phyloP scores from a whole-genome alignment of 2,329 filamentous ascomycete species.

The Truncatella angustata region DNA sequence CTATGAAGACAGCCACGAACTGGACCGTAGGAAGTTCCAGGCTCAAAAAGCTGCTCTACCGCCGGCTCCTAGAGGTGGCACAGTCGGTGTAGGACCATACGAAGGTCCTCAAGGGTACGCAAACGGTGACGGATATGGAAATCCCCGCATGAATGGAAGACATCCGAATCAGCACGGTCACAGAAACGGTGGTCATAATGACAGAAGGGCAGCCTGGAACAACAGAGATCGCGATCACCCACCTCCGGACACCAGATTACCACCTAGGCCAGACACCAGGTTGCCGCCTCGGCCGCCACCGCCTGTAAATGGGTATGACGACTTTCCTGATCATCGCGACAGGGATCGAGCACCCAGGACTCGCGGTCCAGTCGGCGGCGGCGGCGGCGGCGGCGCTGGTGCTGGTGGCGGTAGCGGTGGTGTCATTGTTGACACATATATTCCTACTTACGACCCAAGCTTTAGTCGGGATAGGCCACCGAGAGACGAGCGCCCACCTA shows the following conservation, averaged over 20 bases:
- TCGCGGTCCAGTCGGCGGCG: constrained; percentile 26
- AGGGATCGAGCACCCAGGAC: constrained; percentile 30
- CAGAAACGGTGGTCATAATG: constrained; percentile 35
- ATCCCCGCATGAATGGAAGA: constrained; percentile 35
- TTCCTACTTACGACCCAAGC: constrained; percentile 43
- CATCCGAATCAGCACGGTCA: constrained; percentile 35
- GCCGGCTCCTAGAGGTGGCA: constrained; percentile 87
- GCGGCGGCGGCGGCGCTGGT: not conserved
- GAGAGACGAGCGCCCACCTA: constrained; percentile 15
- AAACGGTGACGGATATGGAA: constrained; percentile 50
- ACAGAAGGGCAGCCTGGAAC: constrained; percentile 53
- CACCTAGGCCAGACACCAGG: constrained; percentile 45
- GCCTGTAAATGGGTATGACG: constrained; percentile 38
- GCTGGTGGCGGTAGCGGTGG: constrained; percentile 22
- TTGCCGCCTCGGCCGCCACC: constrained; percentile 51
- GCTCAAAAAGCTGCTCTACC: constrained; percentile 81
- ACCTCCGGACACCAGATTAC: constrained; percentile 37
- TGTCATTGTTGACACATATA: constrained; percentile 48
- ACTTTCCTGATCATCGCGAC: constrained; percentile 43
- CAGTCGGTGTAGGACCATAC: constrained; percentile 71
- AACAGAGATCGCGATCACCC: constrained; percentile 43
- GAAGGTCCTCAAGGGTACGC: constrained; percentile 52
- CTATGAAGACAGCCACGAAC: constrained; percentile 93
- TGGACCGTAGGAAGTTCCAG: constrained; percentile 90
- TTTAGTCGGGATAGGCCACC: too few species aligned